Evolutionary conservation across 2,329 filamentous ascomycete species (phyloP), one percentile per base, ranked within the genome.

Genomic region (Cercospora sesami): DNA sequence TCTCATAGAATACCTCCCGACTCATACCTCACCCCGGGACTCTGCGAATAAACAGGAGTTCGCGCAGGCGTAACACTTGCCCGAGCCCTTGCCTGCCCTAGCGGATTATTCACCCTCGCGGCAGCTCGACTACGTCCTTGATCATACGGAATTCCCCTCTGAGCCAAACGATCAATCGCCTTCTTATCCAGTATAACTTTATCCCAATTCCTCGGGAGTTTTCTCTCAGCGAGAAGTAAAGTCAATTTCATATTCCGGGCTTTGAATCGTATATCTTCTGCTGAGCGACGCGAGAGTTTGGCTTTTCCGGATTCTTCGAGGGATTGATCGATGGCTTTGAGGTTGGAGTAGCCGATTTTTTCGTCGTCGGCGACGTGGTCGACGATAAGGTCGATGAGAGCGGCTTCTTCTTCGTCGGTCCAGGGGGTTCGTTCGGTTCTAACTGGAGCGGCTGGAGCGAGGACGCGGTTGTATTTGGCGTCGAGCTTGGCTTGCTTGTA

Each of bases 201-300:
- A 3, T 82, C 76, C 72, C 84, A 84, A 68, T 83, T 81, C n/a
- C 61, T 36, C 1, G 83, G 83, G 16, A 85, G 70, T 18, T 70
- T 70, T 4, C 69, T 39, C n/a, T 71, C 67, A 21, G 77, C 70
- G 82, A 80, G 81, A 3, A 84, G 63, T 62, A 74, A 81, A 7
- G 77, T 77, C 48, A 81, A 77, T 73, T 85, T 86, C 66, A 88
- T 76, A 68, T 86, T 87, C 61, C 86, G 80, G 4, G 85, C 86
- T 68, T 79, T 79, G 74, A 79, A 79, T 10, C 78, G 66, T 12
- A 80, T 68, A 59, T 86, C 83, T 2, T 86, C 84, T 68, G 88
- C 84, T 5, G 76, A 79, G 2, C 86, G 80, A 1, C 72, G 69
- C 4, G 64, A 65, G 18, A 86, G 73, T 51, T 76, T 60, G 2